Percentiles rank a stretch among this genome's conserved stretches.
Evolutionary conservation across 164 flowering plant species (phyloP).

Genomic region (Paratinospora sagittata): DNA sequence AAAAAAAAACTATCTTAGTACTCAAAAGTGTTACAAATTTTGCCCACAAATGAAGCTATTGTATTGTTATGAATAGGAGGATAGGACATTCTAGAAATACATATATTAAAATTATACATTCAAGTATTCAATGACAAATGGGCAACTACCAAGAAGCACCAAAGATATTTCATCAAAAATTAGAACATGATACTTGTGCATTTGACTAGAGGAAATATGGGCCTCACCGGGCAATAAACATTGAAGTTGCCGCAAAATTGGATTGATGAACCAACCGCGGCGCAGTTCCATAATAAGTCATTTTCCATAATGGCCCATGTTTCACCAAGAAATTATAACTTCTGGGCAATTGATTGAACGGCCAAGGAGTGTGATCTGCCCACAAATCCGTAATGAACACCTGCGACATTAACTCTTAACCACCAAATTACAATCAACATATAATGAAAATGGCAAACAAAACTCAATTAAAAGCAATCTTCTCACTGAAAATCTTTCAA

Average conservation of each 20-base stretch:
- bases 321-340: slow-evolving; percentile 95
- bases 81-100: not conserved
- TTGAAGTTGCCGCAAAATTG: slow-evolving; percentile 91
- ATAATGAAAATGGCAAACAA: not conserved
- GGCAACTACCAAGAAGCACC: not conserved
- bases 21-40: not conserved
- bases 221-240: slow-evolving; percentile 83
- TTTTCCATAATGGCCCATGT: slow-evolving; percentile 85
- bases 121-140: not conserved
- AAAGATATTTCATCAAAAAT: not conserved
- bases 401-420: slow-evolving; percentile 51
- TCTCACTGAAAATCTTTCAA: slow-evolving; percentile 11
- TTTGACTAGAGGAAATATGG: not conserved
- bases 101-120: not conserved
- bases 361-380: slow-evolving; percentile 99
- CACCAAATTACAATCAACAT: slow-evolving; percentile 28
- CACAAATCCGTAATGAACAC: slow-evolving; percentile 94
- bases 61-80: not conserved
- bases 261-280: slow-evolving; percentile 86
- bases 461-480: not conserved
- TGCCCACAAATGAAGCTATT: not conserved
- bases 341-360: slow-evolving; percentile 91
- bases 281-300: slow-evolving; percentile 83
- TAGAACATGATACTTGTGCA: not conserved
- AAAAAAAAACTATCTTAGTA: too few species aligned